A percentile compares a stretch with the other conserved stretches of the same genome.
Conservation (phyloP, 768 basidiomycete species). For the Strobilomyces confusus region DNA sequence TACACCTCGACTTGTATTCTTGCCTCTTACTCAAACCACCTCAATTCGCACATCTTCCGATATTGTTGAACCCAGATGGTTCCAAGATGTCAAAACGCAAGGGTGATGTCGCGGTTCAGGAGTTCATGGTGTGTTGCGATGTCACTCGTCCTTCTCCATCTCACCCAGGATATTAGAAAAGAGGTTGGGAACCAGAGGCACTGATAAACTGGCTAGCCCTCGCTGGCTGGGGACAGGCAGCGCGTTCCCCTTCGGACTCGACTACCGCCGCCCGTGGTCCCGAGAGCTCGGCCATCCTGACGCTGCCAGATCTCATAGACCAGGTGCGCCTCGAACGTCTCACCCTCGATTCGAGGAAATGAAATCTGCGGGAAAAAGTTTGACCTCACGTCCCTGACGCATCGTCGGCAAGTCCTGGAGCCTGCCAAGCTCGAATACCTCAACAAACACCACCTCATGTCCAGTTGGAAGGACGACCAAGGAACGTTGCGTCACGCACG, state of each 20-base stretch:
- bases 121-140: constrained; percentile 66
- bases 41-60: constrained; percentile 85
- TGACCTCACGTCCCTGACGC: constrained; percentile 70
- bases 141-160: background rate
- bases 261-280: constrained; percentile 41
- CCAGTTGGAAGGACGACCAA: constrained; percentile 44
- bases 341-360: background rate
- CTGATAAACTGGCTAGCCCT: constrained; percentile 91
- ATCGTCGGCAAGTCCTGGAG: constrained; percentile 80
- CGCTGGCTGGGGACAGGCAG: constrained; percentile 83
- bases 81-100: constrained; percentile 94
- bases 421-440: constrained; percentile 76
- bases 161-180: constrained; percentile 42
- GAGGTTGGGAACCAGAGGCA: constrained; percentile 88
- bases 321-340: constrained; percentile 38
- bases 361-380: constrained; percentile 44
- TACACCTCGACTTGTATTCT: constrained; percentile 88
- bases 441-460: constrained; percentile 82
- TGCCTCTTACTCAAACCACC: constrained; percentile 70
- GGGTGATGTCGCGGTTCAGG: constrained; percentile 81
- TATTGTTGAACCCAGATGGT: constrained; percentile 86
- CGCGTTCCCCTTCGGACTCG: constrained; percentile 29
- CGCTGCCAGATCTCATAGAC: constrained; percentile 58
- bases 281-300: constrained; percentile 63
- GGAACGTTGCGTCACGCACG: constrained; percentile 53